Percentiles rank a stretch among this genome's conserved stretches.
Conservation (phyloP, 2,329 filamentous ascomycete genomes). For the Aspergillus neotritici region DNA sequence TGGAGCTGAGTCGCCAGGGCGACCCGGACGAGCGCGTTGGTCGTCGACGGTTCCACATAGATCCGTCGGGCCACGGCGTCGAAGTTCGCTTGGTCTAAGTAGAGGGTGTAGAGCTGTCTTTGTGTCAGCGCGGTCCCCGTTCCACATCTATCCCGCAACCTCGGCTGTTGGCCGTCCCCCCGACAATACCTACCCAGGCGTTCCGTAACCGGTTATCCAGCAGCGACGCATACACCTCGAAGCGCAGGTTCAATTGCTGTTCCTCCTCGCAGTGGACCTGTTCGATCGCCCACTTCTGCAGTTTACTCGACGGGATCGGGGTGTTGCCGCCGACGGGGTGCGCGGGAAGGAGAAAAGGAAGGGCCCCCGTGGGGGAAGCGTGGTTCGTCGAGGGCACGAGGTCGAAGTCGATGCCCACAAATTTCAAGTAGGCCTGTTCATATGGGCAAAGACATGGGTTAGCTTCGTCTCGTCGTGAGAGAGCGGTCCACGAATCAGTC, state of each 20-base stretch:
- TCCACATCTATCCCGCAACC: background rate
- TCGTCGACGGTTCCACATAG: slow-evolving; percentile 62
- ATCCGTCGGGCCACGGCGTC: slow-evolving; percentile 59
- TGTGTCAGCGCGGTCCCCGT: slow-evolving; percentile 1
- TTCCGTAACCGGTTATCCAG: slow-evolving; percentile 71
- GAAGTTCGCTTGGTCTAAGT: slow-evolving; percentile 65
- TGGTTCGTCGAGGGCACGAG: slow-evolving; percentile 78
- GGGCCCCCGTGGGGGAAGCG: slow-evolving; percentile 78
- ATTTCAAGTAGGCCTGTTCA: slow-evolving; percentile 70
- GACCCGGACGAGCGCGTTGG: slow-evolving; percentile 57
- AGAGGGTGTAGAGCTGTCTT: slow-evolving; percentile 67
- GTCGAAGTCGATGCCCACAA: slow-evolving; percentile 63
- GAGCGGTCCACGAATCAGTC: too few relatives aligned
- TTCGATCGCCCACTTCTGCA: slow-evolving; percentile 63
- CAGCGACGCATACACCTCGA: slow-evolving; percentile 73
- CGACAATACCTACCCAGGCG: slow-evolving; percentile 77
- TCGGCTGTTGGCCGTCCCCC: background rate
- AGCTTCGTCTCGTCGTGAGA: too few relatives aligned
- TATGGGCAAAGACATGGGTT: too few relatives aligned
- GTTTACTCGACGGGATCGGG: slow-evolving; percentile 58
- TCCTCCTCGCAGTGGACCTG: slow-evolving; percentile 42
- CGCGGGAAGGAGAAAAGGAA: slow-evolving; percentile 75
- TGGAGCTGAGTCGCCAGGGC: slow-evolving; percentile 63
- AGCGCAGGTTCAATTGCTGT: slow-evolving; percentile 50
- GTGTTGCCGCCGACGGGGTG: slow-evolving; percentile 35